Evolutionary conservation across 2,329 filamentous ascomycete species (phyloP).

Genomic region (Sporothrix phasma): DNA sequence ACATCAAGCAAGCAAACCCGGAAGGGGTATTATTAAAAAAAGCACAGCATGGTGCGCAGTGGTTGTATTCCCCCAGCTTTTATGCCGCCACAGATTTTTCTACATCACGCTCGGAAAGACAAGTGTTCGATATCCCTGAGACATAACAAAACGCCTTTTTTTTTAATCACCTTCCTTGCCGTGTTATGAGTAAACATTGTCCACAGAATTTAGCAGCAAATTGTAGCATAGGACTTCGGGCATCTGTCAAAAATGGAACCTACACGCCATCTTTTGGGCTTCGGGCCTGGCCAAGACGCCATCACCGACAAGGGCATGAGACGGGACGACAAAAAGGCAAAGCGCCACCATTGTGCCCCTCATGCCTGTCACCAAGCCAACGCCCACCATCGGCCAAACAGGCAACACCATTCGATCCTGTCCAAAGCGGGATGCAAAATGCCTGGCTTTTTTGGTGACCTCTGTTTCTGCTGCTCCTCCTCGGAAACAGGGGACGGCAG

Average conservation of each 20-base stretch:
- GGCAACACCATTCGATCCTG: neutral
- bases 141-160: neutral
- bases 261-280: too few relatives aligned
- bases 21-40: neutral
- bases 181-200: too few relatives aligned
- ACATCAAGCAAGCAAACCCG: constrained; percentile 23
- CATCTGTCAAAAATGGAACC: too few relatives aligned
- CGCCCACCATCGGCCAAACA: neutral
- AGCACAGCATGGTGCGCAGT: neutral
- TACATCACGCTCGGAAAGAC: constrained; percentile 28
- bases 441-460: neutral
- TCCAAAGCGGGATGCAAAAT: neutral
- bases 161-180: neutral
- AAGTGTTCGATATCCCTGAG: neutral
- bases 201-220: too few relatives aligned
- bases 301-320: neutral
- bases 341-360: neutral
- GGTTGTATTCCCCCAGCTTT: neutral
- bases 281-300: too few relatives aligned
- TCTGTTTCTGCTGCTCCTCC: neutral
- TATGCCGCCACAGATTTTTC: too few relatives aligned
- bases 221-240: too few relatives aligned
- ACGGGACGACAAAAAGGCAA: neutral
- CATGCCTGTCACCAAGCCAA: neutral
- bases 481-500: too few relatives aligned